Percentiles rank a stretch among this genome's conserved stretches.
Conservation (phyloP, 2,329 filamentous ascomycete genomes). For the Botrytis byssoidea region DNA sequence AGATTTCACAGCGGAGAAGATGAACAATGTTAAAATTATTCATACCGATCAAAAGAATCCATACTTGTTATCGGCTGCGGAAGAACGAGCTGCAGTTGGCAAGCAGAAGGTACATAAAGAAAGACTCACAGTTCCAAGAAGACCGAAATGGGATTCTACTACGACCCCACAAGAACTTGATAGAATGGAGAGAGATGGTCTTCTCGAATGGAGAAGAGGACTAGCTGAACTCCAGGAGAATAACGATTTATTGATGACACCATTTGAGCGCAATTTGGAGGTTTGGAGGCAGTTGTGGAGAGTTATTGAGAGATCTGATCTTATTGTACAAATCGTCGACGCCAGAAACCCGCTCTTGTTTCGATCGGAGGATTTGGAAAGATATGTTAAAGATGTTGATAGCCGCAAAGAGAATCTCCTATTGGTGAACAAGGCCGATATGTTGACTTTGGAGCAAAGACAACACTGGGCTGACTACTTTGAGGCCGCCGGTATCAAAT, state of each 20-base stretch:
- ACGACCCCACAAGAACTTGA: slow-evolving; percentile 86
- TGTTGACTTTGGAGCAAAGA: slow-evolving; percentile 89
- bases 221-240: slow-evolving; percentile 91
- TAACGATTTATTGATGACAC: slow-evolving; percentile 93
- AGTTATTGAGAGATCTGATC: slow-evolving; percentile 93
- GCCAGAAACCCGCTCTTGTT: slow-evolving; percentile 93
- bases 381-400: slow-evolving; percentile 91
- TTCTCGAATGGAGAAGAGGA: slow-evolving; percentile 85
- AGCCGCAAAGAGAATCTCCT: slow-evolving; percentile 84
- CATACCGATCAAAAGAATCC: slow-evolving; percentile 96
- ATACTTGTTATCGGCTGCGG: slow-evolving; percentile 79
- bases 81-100: slow-evolving; percentile 73
- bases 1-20: slow-evolving; percentile 97
- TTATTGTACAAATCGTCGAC: slow-evolving; percentile 97
- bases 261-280: slow-evolving; percentile 94
- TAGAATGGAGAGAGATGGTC: slow-evolving; percentile 70
- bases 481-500: slow-evolving; percentile 75
- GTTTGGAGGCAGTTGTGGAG: slow-evolving; percentile 98
- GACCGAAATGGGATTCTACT: slow-evolving; percentile 81
- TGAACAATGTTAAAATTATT: slow-evolving; percentile 99
- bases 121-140: slow-evolving; percentile 81
- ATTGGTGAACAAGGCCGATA: slow-evolving; percentile 97
- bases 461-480: slow-evolving; percentile 85
- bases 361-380: slow-evolving; percentile 87
- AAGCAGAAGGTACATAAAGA: slow-evolving; percentile 82